These are phyloP conservation scores for Aspergillus neotritici DNA, from an alignment of 2,329 filamentous ascomycete species.

Conservation along the genomic window DNA sequence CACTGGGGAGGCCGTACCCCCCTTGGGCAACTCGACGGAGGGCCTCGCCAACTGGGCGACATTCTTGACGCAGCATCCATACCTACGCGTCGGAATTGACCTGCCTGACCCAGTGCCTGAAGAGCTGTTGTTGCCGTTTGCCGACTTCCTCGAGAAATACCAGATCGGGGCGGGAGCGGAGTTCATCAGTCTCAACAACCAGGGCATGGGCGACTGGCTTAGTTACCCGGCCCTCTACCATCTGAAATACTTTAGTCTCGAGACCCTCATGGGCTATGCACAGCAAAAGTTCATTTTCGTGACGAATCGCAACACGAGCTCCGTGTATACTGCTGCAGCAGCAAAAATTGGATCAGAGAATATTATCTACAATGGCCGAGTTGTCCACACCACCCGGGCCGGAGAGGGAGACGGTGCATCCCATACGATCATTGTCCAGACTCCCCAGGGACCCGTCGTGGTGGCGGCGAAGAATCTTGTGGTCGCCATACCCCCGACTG, in stretches of 20 bases:
- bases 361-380: too few species aligned
- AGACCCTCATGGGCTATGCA: not conserved
- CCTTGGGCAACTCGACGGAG: conserved; percentile 5
- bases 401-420: too few species aligned
- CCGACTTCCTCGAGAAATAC: conserved; percentile 8
- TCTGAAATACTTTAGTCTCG: not conserved
- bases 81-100: conserved; percentile 1
- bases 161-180: not conserved
- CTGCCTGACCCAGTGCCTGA: conserved; percentile 9
- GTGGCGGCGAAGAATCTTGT: too few species aligned
- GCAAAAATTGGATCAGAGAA: not conserved
- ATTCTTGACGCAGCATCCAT: conserved; percentile 2
- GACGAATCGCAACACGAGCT: not conserved
- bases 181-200: not conserved
- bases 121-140: conserved; percentile 8
- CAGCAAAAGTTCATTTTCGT: not conserved
- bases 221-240: not conserved
- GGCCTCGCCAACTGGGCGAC: too few species aligned
- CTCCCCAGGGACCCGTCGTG: too few species aligned
- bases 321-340: not conserved
- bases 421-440: too few species aligned
- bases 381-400: too few species aligned
- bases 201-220: not conserved
- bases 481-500: too few species aligned
- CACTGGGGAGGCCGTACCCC: conserved; percentile 14